Evolutionary conservation across 768 basidiomycete genomes (phyloP).

Genomic region (Pleurotus cornucopiae): DNA sequence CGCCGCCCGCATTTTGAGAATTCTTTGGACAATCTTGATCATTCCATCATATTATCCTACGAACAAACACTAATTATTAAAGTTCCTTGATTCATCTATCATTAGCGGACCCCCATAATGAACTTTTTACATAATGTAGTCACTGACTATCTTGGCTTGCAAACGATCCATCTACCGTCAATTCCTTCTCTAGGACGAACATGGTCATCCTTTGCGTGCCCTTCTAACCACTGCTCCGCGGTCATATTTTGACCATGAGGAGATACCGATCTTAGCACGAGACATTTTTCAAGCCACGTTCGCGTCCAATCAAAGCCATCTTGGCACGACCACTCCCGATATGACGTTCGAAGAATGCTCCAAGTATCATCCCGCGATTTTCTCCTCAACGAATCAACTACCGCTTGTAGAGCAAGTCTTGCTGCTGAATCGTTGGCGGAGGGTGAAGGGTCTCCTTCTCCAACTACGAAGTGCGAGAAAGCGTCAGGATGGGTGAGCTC

Average conservation of each 20-base stretch:
- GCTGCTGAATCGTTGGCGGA: slow-evolving; percentile 21
- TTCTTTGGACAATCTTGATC: too few species aligned
- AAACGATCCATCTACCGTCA: slow-evolving; percentile 59
- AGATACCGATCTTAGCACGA: slow-evolving; percentile 37
- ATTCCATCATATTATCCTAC: too few species aligned
- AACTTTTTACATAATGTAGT: too few species aligned
- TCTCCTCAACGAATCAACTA: slow-evolving; percentile 43
- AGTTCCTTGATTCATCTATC: too few species aligned
- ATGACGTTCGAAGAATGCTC: slow-evolving; percentile 55
- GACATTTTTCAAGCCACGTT: slow-evolving; percentile 43
- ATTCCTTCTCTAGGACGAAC: slow-evolving; percentile 53
- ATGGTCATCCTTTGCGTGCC: slow-evolving; percentile 37
- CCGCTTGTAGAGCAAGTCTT: slow-evolving; percentile 35
- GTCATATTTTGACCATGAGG: slow-evolving; percentile 19
- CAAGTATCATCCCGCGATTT: slow-evolving; percentile 55
- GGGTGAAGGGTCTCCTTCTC: slow-evolving; percentile 6
- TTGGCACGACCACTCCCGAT: slow-evolving; percentile 54
- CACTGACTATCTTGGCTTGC: slow-evolving; percentile 35
- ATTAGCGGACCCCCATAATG: too few species aligned
- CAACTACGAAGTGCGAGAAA: slow-evolving; percentile 14
- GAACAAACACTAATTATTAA: too few species aligned
- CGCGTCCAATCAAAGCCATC: slow-evolving; percentile 31
- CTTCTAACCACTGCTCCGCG: slow-evolving; percentile 44
- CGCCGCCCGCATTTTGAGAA: too few species aligned
- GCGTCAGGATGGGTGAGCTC: slow-evolving; percentile 30